Conservation (phyloP, 352 stramenopile species). For the Aphanomyces cochlioides region DNA sequence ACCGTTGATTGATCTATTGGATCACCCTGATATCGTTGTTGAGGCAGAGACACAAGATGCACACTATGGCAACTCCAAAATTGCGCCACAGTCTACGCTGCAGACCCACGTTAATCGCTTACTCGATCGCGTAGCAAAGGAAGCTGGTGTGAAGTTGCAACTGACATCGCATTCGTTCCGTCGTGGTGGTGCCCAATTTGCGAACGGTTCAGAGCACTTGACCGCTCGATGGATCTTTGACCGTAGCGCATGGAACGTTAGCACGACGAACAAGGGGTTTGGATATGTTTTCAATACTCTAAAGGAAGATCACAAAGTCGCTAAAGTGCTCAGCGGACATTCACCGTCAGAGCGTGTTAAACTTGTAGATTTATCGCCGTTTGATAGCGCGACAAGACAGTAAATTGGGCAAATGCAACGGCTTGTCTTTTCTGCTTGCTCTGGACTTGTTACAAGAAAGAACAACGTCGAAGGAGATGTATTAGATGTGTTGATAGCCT, state of each 20-base stretch:
- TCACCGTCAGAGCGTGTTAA: background rate
- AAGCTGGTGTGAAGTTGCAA: background rate
- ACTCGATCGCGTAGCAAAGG: conserved; percentile 1
- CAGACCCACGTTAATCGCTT: conserved; percentile 35
- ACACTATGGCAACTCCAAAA: background rate
- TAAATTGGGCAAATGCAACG: background rate
- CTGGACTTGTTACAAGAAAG: background rate
- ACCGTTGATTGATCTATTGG: background rate
- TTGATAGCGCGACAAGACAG: background rate
- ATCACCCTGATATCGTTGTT: background rate
- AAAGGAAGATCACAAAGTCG: conserved; percentile 7
- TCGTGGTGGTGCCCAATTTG: conserved; percentile 32
- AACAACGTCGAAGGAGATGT: background rate
- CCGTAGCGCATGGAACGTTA: conserved; percentile 34
- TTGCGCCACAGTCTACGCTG: background rate
- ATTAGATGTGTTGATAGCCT: background rate
- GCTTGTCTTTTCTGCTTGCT: background rate
- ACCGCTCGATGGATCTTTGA: conserved; percentile 38
- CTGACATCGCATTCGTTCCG: conserved; percentile 37
- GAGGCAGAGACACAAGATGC: background rate
- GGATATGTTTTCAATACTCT: conserved; percentile 39
- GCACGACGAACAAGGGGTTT: conserved; percentile 34
- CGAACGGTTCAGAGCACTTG: conserved; percentile 29
- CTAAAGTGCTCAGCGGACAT: background rate
- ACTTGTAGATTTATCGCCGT: background rate